Evolutionary conservation across 148 eudicot species (phyloP), one percentile per base, ranked within the genome.

Genomic region (Camellia sinensis): DNA sequence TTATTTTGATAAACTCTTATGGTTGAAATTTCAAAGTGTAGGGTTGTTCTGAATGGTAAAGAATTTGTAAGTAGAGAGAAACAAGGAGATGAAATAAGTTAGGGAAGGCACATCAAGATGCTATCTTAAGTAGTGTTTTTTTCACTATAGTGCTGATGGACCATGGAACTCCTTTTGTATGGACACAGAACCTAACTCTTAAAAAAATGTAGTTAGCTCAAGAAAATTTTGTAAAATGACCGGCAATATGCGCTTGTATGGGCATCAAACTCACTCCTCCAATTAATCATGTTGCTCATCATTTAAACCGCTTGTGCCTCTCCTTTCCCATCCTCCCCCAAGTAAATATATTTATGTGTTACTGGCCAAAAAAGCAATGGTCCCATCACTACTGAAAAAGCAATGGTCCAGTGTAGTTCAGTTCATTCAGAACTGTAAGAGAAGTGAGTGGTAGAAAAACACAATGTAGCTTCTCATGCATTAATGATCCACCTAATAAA

Each of bases 241-340:
- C 11, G 0, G 75, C 60, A 71, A n/a, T 48, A 48, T 71, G 75
- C 43, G 7, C 37, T 5, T 50, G 53, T 19, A 48, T 41, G 19
- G 41, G 60, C 75, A 71, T 44, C 57, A 19, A 29, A 50, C 75
- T 40, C 21, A 15, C 56, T 18, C 75, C 59, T 71, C 18, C 75
- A 71, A 50, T 29, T 11, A 71, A 50, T 21, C 57, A 71, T 52
- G 75, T 22, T 52, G 59, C 18, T 50, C 8, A 19, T 72, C 43
- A 12, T 73, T 73, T 5, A 53, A 71, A 29, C 59, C 17, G 11
- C 14, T 71, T 71, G 74, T 50, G 13, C 5, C 37, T 71, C 57
- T 19, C 17, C 74, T 41, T 21, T 48, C 59, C 37, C 73, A 70
- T 46, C 71, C 46, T 50, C 22, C 12, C 3, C 21, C 21, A 71